These are phyloP conservation scores for Berkeleyomyces basicola DNA, from an alignment of 2,329 filamentous ascomycete genomes.

Conservation along the genomic window DNA sequence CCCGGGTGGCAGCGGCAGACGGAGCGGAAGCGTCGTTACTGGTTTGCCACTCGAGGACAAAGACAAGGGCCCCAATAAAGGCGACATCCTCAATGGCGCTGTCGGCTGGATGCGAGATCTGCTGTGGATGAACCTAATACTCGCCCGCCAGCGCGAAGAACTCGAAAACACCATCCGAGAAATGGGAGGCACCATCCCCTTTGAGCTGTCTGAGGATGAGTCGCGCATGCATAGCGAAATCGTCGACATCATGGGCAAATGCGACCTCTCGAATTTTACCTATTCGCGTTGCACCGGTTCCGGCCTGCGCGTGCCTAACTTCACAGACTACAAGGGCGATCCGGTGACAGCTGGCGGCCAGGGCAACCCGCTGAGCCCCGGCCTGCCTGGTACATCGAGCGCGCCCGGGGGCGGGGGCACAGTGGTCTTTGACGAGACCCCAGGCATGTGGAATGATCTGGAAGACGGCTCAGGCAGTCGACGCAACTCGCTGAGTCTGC, in stretches of 20 bases:
- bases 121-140: conserved; percentile 91
- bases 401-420: background rate
- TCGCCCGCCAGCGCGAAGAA: conserved; percentile 80
- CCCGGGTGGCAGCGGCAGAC: conserved; percentile 68
- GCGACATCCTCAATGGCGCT: conserved; percentile 91
- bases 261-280: conserved; percentile 55
- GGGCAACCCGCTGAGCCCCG: conserved; percentile 16
- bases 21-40: conserved; percentile 73
- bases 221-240: conserved; percentile 90
- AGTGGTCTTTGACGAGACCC: conserved; percentile 31
- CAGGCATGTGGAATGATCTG: conserved; percentile 44
- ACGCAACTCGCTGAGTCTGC: conserved; percentile 54
- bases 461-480: conserved; percentile 58
- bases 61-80: conserved; percentile 97
- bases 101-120: conserved; percentile 95
- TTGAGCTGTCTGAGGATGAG: conserved; percentile 79
- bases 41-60: conserved; percentile 90
- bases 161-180: conserved; percentile 58
- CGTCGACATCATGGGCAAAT: conserved; percentile 70
- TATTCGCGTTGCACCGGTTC: conserved; percentile 75
- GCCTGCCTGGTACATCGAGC: background rate
- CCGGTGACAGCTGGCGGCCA: conserved; percentile 33
- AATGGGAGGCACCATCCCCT: conserved; percentile 60
- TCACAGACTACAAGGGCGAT: conserved; percentile 82
- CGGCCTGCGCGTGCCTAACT: conserved; percentile 78